These are phyloP conservation scores for Zanthoxylum bungeanum DNA, from an alignment of 345 rosid genomes.

Conservation along the genomic window DNA sequence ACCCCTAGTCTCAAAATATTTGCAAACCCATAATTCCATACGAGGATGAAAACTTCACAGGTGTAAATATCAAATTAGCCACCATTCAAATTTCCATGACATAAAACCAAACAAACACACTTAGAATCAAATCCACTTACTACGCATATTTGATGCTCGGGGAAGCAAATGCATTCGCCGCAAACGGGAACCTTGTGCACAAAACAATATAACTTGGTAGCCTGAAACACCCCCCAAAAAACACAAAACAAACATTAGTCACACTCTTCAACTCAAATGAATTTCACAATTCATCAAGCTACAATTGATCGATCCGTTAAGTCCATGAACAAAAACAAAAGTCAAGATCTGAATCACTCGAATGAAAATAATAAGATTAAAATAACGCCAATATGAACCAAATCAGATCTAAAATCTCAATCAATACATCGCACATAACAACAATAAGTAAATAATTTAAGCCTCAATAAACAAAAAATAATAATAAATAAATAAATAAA, in stretches of 20 bases:
- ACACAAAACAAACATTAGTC: neutral
- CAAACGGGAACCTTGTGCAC: conserved; percentile 99
- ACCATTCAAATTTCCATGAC: neutral
- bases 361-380: conserved; percentile 1
- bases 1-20: neutral
- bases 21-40: neutral
- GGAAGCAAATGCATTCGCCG: conserved; percentile 93
- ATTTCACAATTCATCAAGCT: neutral
- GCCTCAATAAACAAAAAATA: neutral
- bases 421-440: neutral
- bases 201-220: conserved; percentile 92
- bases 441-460: neutral
- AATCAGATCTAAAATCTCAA: conserved; percentile 23
- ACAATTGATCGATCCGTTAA: neutral
- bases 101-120: neutral
- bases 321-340: neutral
- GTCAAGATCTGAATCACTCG: neutral
- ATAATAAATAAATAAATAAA: neutral
- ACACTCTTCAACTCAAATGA: neutral
- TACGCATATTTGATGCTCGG: conserved; percentile 95
- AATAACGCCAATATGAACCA: neutral
- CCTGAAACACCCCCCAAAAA: conserved; percentile 46
- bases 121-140: conserved; percentile 33
- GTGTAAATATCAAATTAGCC: neutral
- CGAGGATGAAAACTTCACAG: neutral